These are phyloP conservation scores for Agrocybe praecox DNA, from an alignment of 768 basidiomycete species.

Conservation along the genomic window DNA sequence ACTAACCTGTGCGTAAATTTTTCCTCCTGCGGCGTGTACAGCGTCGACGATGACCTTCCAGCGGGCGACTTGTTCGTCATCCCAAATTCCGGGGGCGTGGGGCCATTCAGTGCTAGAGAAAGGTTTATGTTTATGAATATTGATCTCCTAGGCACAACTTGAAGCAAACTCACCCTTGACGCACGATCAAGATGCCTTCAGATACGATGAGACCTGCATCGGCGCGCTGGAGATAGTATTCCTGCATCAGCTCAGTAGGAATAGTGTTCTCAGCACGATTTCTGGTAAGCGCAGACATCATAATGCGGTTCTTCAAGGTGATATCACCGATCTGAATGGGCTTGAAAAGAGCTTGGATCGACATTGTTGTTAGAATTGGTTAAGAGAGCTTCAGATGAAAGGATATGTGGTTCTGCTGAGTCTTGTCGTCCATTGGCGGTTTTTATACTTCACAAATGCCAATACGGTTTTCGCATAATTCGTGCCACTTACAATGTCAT, in stretches of 20 bases:
- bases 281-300: too few relatives aligned
- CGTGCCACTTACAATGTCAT: too few relatives aligned
- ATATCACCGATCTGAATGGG: too few relatives aligned
- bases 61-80: slow-evolving; percentile 40
- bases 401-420: too few relatives aligned
- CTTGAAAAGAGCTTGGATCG: slow-evolving; percentile 24
- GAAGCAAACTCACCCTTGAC: slow-evolving; percentile 38
- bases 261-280: slow-evolving; percentile 37
- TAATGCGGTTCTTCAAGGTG: too few relatives aligned
- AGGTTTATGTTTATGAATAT: background rate
- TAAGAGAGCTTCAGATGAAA: too few relatives aligned
- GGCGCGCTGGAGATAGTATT: slow-evolving; percentile 46
- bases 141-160: background rate
- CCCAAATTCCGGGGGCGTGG: too few relatives aligned
- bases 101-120: slow-evolving; percentile 41
- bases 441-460: too few relatives aligned
- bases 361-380: too few relatives aligned
- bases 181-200: slow-evolving; percentile 40
- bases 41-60: slow-evolving; percentile 50
- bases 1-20: slow-evolving; percentile 43
- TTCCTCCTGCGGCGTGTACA: slow-evolving; percentile 46
- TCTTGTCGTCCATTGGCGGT: too few relatives aligned
- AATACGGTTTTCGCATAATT: too few relatives aligned
- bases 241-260: slow-evolving; percentile 38
- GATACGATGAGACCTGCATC: too few relatives aligned